Conservation (phyloP, 148 eudicot species). For the Linanthus parryae region DNA sequence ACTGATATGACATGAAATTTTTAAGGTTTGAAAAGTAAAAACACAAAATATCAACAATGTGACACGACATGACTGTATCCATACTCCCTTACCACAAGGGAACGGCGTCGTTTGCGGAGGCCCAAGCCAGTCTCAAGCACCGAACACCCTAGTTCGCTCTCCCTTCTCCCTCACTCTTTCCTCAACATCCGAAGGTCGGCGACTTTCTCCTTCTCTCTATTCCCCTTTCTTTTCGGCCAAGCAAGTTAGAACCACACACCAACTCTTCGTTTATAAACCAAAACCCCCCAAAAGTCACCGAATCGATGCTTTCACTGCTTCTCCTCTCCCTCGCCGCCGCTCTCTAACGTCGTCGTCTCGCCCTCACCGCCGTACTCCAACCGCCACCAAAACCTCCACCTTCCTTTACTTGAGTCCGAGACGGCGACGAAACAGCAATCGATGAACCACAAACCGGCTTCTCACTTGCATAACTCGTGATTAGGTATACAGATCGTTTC, state of each 20-base stretch:
- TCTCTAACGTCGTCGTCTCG: constrained; percentile 12
- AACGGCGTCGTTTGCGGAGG: no score
- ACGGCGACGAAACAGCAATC: constrained; percentile 9
- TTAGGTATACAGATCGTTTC: not conserved
- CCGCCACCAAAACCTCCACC: no score
- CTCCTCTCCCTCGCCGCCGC: not conserved
- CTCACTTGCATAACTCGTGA: not conserved
- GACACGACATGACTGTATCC: no score
- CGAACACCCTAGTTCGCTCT: no score
- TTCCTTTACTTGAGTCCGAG: constrained; percentile 1
- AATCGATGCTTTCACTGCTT: not conserved
- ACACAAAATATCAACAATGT: no score
- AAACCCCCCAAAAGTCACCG: not conserved
- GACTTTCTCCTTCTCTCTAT: not conserved
- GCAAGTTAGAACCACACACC: constrained; percentile 9
- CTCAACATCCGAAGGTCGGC: constrained; percentile 11
- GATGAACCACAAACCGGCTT: not conserved
- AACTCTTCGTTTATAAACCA: not conserved
- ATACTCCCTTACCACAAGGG: no score
- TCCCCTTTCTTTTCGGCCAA: constrained; percentile 18
- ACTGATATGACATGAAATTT: no score
- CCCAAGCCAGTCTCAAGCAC: no score
- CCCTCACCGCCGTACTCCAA: not conserved
- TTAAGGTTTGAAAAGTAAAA: no score
- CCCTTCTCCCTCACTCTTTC: no score